phyloP scores from a whole-genome alignment of 2,329 filamentous ascomycete species.

The Colletotrichum eleusines region DNA sequence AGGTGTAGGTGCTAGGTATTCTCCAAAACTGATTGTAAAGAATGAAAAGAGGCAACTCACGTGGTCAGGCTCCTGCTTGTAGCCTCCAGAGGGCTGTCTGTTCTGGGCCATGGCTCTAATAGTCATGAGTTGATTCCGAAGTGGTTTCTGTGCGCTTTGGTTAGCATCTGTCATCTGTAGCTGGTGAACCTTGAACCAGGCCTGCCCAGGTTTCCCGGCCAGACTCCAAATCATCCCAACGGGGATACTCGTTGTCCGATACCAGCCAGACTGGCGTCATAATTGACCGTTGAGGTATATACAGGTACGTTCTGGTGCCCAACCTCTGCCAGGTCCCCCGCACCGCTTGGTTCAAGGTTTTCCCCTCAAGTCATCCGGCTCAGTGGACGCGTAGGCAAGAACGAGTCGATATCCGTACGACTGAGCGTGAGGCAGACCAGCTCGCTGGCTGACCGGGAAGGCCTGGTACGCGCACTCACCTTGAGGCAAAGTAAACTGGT shows the following conservation, averaged over 20 bases:
- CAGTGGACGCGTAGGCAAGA: slow-evolving; percentile 14
- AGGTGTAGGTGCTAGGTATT: slow-evolving; percentile 1
- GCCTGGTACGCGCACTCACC: slow-evolving; percentile 22
- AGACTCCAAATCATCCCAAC: slow-evolving; percentile 32
- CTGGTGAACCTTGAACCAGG: slow-evolving; percentile 41
- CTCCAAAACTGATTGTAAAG: slow-evolving; percentile 3
- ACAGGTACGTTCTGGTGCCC: slow-evolving; percentile 18
- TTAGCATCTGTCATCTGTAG: slow-evolving; percentile 43
- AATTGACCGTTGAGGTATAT: slow-evolving; percentile 13
- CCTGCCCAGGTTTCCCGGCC: slow-evolving; percentile 8
- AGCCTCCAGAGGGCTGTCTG: slow-evolving; percentile 43
- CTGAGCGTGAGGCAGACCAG: not conserved
- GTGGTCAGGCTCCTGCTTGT: slow-evolving; percentile 49
- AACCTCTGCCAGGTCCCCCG: slow-evolving; percentile 28
- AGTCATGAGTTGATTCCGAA: slow-evolving; percentile 42
- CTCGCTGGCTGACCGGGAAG: slow-evolving; percentile 11
- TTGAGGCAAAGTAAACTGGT: slow-evolving; percentile 1
- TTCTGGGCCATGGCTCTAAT: slow-evolving; percentile 44
- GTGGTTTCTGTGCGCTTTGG: slow-evolving; percentile 36
- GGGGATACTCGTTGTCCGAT: slow-evolving; percentile 39
- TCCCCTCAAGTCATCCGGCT: slow-evolving; percentile 15
- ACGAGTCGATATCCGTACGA: not conserved
- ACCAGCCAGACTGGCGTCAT: slow-evolving; percentile 26
- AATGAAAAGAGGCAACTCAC: slow-evolving; percentile 46
- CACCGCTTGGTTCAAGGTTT: slow-evolving; percentile 34